Conservation (phyloP, 2,329 filamentous ascomycete genomes). For the Lecanicillium sp. region DNA sequence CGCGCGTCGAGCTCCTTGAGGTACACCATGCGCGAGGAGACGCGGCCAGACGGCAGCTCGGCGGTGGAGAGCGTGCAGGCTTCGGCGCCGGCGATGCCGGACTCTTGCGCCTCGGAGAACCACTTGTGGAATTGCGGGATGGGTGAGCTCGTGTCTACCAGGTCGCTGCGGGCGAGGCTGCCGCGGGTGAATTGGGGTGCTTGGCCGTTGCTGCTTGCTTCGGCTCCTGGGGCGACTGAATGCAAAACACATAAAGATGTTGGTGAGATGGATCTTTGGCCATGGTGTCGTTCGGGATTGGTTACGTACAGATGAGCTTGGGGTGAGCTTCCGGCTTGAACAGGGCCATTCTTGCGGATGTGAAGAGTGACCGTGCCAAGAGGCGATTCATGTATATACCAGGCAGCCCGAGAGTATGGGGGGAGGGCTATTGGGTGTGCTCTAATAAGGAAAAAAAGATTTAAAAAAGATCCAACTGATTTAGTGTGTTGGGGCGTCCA, state of each 20-base stretch:
- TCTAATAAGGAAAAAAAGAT: too few species aligned
- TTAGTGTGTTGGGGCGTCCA: too few species aligned
- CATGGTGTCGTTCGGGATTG: neutral
- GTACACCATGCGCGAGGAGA: conserved; percentile 82
- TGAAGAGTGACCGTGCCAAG: conserved; percentile 11
- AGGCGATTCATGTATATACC: conserved; percentile 1
- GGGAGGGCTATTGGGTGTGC: too few species aligned
- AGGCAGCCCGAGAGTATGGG: too few species aligned
- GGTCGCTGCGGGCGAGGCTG: conserved; percentile 51
- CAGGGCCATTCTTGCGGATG: conserved; percentile 34
- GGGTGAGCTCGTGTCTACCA: conserved; percentile 54
- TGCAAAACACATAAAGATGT: too few species aligned
- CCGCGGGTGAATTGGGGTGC: conserved; percentile 68
- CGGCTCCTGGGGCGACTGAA: conserved; percentile 55
- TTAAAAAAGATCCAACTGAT: too few species aligned
- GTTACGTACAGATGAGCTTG: conserved; percentile 43
- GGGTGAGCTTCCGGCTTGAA: conserved; percentile 28
- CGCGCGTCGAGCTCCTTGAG: conserved; percentile 79
- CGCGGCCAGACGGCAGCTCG: conserved; percentile 70
- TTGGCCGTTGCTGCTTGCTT: conserved; percentile 44
- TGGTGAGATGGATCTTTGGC: conserved; percentile 5
- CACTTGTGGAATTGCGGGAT: conserved; percentile 81
- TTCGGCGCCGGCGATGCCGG: conserved; percentile 66
- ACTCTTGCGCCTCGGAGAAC: conserved; percentile 65
- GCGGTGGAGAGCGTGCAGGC: conserved; percentile 84